Evolutionary conservation across 2,329 filamentous ascomycete genomes (phyloP), one percentile per base, ranked within the genome.

Genomic region (Proliferodiscus dingleyae): DNA sequence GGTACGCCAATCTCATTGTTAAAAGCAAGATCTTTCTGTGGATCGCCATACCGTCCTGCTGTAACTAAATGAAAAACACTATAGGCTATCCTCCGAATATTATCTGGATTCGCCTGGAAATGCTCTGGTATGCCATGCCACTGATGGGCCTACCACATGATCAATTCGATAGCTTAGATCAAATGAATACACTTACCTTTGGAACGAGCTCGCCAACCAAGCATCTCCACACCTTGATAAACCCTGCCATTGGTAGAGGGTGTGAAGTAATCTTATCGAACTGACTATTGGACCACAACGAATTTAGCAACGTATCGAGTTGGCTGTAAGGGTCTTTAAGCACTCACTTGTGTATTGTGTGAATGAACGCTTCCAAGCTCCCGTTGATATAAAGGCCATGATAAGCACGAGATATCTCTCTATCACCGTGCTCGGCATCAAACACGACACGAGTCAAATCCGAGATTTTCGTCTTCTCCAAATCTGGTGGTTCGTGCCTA

Each of bases 321-420:
- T 23, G n/a, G 8, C 4, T 24, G 13, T 22, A 3, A 16, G 22
- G 22, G n/a, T 19, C 16, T 46, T 5, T 10, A 16, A 32, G 26
- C 3, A 40, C 32, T 26, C 45, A 48, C 47, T 29, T 39, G 22
- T 50, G 45, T 8, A 51, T 21, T 9, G 38, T 36, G 2, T 46
- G 15, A 4, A 52, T 32, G 26, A 54, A 54, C 1, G 15, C 32
- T 15, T 46, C 4, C 10, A 26, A 40, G 10, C 45, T 23, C 10
- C 47, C 49, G 21, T 15, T 34, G 7, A 48, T 26, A 45, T 46
- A 53, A 15, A 23, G 43, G 4, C 49, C 34, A 32, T 41, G 42
- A 41, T 52, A 52, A 3, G 48, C 42, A 18, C 24, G 18, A 3
- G 49, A 54, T 16, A 54, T 43, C 13, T 54, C 45, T 9, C 24